phyloP scores from a whole-genome alignment of 1,139 yeast genomes.

The Casaregolazyma lundiana region DNA sequence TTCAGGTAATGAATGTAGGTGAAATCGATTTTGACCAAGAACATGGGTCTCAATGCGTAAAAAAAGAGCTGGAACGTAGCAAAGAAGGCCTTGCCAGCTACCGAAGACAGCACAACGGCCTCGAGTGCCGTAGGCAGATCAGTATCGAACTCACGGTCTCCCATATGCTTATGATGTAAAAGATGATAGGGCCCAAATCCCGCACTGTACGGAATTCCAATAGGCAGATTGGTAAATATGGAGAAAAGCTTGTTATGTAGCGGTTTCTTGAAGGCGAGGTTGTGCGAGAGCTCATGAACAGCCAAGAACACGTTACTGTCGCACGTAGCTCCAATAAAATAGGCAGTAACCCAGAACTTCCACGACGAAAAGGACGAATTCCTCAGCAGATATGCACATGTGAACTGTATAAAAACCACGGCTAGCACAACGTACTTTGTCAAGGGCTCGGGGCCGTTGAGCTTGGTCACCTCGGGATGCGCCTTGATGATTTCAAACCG shows the following conservation, averaged over 20 bases:
- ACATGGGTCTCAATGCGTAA: slow-evolving; percentile 88
- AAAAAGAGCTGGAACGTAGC: slow-evolving; percentile 86
- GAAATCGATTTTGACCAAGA: slow-evolving; percentile 67
- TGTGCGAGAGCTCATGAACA: slow-evolving; percentile 84
- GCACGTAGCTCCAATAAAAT: slow-evolving; percentile 79
- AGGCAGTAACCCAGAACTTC: slow-evolving; percentile 60
- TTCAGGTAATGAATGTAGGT: slow-evolving; percentile 72
- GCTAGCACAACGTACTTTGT: slow-evolving; percentile 70
- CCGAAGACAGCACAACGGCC: slow-evolving; percentile 65
- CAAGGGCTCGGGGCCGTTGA: slow-evolving; percentile 81
- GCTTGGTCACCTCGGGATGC: slow-evolving; percentile 74
- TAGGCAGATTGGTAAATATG: slow-evolving; percentile 74
- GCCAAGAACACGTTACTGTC: slow-evolving; percentile 81
- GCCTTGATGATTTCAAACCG: slow-evolving; percentile 67
- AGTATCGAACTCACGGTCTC: slow-evolving; percentile 81
- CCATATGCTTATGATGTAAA: slow-evolving; percentile 83
- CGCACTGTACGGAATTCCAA: slow-evolving; percentile 87
- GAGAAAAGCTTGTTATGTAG: slow-evolving; percentile 72
- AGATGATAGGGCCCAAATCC: slow-evolving; percentile 91
- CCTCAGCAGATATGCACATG: slow-evolving; percentile 57
- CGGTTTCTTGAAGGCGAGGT: slow-evolving; percentile 78
- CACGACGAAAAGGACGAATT: slow-evolving; percentile 50
- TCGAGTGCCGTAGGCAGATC: slow-evolving; percentile 81
- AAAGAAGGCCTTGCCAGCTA: slow-evolving; percentile 84
- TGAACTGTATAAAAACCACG: slow-evolving; percentile 62